A percentile compares a stretch with the other conserved stretches of the same genome.
Conservation (phyloP, 805 yeast genomes). For the Candida easanensis region DNA sequence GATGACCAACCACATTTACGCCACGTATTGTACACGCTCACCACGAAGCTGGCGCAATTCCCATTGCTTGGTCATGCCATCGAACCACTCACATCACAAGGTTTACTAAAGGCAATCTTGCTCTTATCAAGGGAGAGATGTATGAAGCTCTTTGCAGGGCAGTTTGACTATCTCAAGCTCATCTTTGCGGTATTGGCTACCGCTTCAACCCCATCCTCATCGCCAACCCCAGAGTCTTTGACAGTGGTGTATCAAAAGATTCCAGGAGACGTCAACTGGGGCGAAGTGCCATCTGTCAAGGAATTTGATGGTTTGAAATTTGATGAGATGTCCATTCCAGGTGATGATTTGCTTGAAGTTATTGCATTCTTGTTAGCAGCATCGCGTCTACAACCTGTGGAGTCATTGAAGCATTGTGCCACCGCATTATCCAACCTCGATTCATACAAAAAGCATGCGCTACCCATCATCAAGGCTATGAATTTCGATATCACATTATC, state of each 20-base stretch:
- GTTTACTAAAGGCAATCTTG: slow-evolving; percentile 41
- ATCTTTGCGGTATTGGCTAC: slow-evolving; percentile 46
- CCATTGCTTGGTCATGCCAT: slow-evolving; percentile 40
- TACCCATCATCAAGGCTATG: slow-evolving; percentile 48
- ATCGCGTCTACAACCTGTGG: slow-evolving; percentile 35
- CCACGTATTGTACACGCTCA: slow-evolving; percentile 37
- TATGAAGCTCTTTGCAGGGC: slow-evolving; percentile 32
- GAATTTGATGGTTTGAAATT: slow-evolving; percentile 44
- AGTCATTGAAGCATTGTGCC: slow-evolving; percentile 30
- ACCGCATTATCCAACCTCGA: slow-evolving; percentile 36
- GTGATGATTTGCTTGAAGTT: slow-evolving; percentile 39
- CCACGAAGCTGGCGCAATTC: slow-evolving; percentile 43
- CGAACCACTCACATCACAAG: slow-evolving; percentile 32
- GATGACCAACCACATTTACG: slow-evolving; percentile 29
- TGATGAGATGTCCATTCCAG: slow-evolving; percentile 36
- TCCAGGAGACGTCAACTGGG: slow-evolving; percentile 24
- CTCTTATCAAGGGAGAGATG: slow-evolving; percentile 44
- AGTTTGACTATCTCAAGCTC: slow-evolving; percentile 41
- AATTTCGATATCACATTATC: slow-evolving; percentile 33
- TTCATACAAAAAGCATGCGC: slow-evolving; percentile 42
- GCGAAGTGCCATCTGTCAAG: slow-evolving; percentile 35
- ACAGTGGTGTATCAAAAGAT: slow-evolving; percentile 11
- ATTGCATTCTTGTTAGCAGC: slow-evolving; percentile 49
- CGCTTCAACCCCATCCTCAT: not conserved
- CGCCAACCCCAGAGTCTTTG: slow-evolving; percentile 12